phyloP scores from a whole-genome alignment of 1,139 yeast species.

The Yamadazyma dushanensis region DNA sequence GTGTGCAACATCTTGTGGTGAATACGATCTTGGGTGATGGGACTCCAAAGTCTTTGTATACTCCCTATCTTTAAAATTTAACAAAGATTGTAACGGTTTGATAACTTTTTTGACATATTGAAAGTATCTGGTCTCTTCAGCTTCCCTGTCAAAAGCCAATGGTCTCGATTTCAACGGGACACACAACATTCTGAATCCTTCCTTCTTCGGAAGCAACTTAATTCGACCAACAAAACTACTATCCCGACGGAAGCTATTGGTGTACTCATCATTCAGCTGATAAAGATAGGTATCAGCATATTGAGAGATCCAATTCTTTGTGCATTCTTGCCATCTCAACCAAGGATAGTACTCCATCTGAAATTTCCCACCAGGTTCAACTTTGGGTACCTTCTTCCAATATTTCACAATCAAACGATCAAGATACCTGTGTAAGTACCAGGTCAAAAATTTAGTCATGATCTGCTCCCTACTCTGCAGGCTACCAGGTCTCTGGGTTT shows the following conservation, averaged over 20 bases:
- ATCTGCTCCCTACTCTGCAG: slow-evolving; percentile 27
- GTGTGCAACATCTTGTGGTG: slow-evolving; percentile 28
- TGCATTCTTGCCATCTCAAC: slow-evolving; percentile 53
- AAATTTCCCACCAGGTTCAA: slow-evolving; percentile 28
- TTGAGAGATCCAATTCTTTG: slow-evolving; percentile 38
- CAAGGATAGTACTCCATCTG: slow-evolving; percentile 54
- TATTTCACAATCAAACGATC: slow-evolving; percentile 49
- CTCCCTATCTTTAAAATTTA: slow-evolving; percentile 18
- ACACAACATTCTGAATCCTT: slow-evolving; percentile 55
- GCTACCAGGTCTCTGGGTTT: slow-evolving; percentile 38
- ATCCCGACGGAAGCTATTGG: slow-evolving; percentile 7
- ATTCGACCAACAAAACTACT: slow-evolving; percentile 33
- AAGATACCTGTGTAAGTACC: slow-evolving; percentile 57
- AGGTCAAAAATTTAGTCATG: slow-evolving; percentile 46
- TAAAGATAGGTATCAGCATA: slow-evolving; percentile 38
- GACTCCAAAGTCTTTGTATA: slow-evolving; percentile 14
- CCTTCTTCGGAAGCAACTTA: slow-evolving; percentile 54
- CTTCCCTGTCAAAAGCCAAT: slow-evolving; percentile 9
- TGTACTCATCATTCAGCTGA: slow-evolving; percentile 11
- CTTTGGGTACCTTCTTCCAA: slow-evolving; percentile 63
- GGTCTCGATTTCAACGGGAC: slow-evolving; percentile 44
- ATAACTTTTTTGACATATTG: slow-evolving; percentile 20
- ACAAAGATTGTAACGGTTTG: slow-evolving; percentile 22
- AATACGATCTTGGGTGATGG: slow-evolving; percentile 26
- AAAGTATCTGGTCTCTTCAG: slow-evolving; percentile 18